Base-by-base conservation (phyloP, 768 basidiomycete genomes). In the Gloeopeniophorella convolvens region DNA sequence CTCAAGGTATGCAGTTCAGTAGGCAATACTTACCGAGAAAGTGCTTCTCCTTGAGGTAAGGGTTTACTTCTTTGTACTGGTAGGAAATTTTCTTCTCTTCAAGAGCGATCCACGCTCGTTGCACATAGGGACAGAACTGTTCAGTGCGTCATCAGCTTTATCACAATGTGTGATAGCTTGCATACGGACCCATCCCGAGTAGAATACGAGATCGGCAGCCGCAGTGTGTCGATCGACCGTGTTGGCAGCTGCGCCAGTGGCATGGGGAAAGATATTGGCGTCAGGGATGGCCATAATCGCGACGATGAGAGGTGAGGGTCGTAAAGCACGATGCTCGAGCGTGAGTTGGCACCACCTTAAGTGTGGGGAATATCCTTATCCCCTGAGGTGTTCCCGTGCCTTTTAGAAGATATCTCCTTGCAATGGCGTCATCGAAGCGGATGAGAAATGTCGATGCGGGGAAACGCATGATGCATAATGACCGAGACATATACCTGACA, bases 31-130 rank as follows among this genome's bases (percentile, higher is more conserved):
- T 52, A 76, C 77, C 73, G 28, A 80, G 67, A 59, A 79, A 79
- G 35, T 76, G 70, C 13, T 71, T 65, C 58, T 78, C 79, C 57
- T 84, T 85, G 66, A 80, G 81, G 70, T 85, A 85, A 2, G 82
- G 81, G 63, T 83, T 82, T n/a, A 79, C 73, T 60, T 84, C 80
- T 51, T 74, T 74, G 62, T 82, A 83, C 54, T 82, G 80, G 59
- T 85, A 86, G 1, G 78, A 76, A 23, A 85, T 77, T 0, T 75
- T 74, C 46, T 72, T 76, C 60, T 85, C 83, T 59, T 87, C 82
- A 4, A 86, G 69, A 0, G 75, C 65, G 44, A 85, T 79, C 85
- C 84, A 86, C 12, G 70, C 68, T 9, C 83, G 71, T 60, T 80
- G 79, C 18, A 76, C 77, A 43, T 67, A 81, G 0, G 79, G 80